phyloP scores from a whole-genome alignment of 352 stramenopile species.

The Phytophthora megakarya region DNA sequence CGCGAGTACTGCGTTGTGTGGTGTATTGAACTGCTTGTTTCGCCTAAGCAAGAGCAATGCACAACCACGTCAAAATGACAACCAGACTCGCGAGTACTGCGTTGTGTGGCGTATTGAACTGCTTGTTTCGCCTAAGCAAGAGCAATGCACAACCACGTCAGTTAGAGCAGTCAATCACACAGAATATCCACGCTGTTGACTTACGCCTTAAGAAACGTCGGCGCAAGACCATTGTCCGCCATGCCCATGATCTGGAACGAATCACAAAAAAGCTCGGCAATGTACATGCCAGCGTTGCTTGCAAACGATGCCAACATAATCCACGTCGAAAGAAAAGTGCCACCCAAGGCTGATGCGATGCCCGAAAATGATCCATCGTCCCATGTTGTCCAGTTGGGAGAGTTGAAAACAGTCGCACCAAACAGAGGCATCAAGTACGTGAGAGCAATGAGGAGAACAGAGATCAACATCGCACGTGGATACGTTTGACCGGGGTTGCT shows the following conservation, averaged over 20 bases:
- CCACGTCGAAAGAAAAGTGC: constrained; percentile 89
- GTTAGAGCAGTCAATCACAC: neutral
- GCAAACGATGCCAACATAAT: constrained; percentile 90
- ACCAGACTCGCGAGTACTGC: too few relatives aligned
- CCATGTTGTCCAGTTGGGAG: constrained; percentile 82
- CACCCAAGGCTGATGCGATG: constrained; percentile 84
- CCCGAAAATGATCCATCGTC: constrained; percentile 91
- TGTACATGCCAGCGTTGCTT: constrained; percentile 92
- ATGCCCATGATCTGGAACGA: constrained; percentile 88
- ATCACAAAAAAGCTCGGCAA: constrained; percentile 92
- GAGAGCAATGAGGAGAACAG: constrained; percentile 78
- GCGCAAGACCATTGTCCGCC: constrained; percentile 86
- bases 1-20: constrained; percentile 49
- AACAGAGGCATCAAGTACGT: constrained; percentile 91
- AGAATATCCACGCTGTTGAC: constrained; percentile 28
- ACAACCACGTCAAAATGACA: constrained; percentile 12
- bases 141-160: constrained; percentile 2
- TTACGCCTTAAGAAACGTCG: constrained; percentile 78
- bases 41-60: constrained; percentile 26
- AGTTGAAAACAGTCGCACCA: constrained; percentile 72
- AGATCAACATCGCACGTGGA: constrained; percentile 82
- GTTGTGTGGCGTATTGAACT: constrained; percentile 62
- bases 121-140: constrained; percentile 47
- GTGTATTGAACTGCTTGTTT: constrained; percentile 61
- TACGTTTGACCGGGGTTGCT: constrained; percentile 79